phyloP scores from a whole-genome alignment of 129 eudicot species.

The Flaveria trinervia region DNA sequence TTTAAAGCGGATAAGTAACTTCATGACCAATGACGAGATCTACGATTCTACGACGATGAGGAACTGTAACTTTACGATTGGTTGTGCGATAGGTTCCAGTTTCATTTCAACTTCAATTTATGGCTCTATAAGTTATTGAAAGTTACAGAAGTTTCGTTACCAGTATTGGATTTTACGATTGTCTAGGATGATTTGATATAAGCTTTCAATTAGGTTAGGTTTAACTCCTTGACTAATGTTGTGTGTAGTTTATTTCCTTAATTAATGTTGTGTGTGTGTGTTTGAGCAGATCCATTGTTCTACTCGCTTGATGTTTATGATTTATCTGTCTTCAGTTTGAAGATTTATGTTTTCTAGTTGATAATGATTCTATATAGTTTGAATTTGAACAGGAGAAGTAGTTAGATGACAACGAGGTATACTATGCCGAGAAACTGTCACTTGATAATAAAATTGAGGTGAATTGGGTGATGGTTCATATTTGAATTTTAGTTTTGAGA shows the following conservation, averaged over 20 bases:
- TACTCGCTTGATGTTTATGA: background rate
- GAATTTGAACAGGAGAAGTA: background rate
- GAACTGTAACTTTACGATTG: conserved; percentile 16
- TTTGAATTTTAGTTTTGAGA: background rate
- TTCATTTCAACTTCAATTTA: background rate
- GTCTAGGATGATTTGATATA: too few relatives aligned
- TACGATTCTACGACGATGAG: background rate
- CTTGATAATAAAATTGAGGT: background rate
- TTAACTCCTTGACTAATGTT: background rate
- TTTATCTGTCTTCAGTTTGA: background rate
- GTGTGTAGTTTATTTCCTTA: background rate
- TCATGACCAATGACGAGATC: conserved; percentile 7
- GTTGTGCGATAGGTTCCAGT: conserved; percentile 1
- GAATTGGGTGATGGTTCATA: background rate
- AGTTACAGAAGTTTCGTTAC: too few relatives aligned
- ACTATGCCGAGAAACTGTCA: background rate
- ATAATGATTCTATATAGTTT: background rate
- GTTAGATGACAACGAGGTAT: conserved; percentile 8
- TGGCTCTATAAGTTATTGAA: background rate
- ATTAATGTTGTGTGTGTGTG: background rate
- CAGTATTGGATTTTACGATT: too few relatives aligned
- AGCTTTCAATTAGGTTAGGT: background rate
- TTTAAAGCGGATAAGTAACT: background rate
- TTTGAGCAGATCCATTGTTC: background rate
- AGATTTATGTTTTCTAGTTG: background rate